Evolutionary conservation across 441 rosid species (phyloP), one percentile per base, ranked within the genome.

Genomic region (Metrosideros polymorpha): DNA sequence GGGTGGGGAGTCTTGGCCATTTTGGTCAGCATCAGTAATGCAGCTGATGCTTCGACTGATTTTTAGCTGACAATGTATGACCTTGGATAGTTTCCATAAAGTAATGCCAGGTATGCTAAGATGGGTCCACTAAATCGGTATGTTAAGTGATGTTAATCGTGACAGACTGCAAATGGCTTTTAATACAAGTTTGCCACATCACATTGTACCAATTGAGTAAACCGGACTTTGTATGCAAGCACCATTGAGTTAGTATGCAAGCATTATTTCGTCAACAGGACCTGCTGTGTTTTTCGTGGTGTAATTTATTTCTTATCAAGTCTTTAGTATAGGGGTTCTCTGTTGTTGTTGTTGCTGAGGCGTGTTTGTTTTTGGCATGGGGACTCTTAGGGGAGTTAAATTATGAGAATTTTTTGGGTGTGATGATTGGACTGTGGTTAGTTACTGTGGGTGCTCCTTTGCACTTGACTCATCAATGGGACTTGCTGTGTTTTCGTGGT

Each of bases 291-390:
- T 56, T 27, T 27, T 12, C 3, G 15, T 12, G 6, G n/a, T 27
- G 30, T 56, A 12, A 12, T 56, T 56, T n/a, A 27, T 56, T 56
- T 27, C 15, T 56, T 27, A 12, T 56, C 30, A 2, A 56, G 6
- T 12, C 14, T 6, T 22, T 22, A 10, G 47, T 71, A 39, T 1
- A n/a, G 79, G n/a, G 79, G 47, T 43, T 71, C 79, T 6, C 47
- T 0, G 0, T 24, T 4, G 0, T 22, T 0, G 0, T 39, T 1
- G 8, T 61, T 2, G n/a, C n/a, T n/a, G 42, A 66, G 45, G 47
- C 9, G 45, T 19, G 45, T 66, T 35, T 71, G 79, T 12, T 71
- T 6, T 71, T 71, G 79, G 79, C 47, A 10, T 71, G 47, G 39
- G 22, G 79, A 71, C n/a, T 71, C 79, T 42, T 39, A 22, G 47